phyloP scores from a whole-genome alignment of 305 asterid genomes.

The Caryopteris hybrid region DNA sequence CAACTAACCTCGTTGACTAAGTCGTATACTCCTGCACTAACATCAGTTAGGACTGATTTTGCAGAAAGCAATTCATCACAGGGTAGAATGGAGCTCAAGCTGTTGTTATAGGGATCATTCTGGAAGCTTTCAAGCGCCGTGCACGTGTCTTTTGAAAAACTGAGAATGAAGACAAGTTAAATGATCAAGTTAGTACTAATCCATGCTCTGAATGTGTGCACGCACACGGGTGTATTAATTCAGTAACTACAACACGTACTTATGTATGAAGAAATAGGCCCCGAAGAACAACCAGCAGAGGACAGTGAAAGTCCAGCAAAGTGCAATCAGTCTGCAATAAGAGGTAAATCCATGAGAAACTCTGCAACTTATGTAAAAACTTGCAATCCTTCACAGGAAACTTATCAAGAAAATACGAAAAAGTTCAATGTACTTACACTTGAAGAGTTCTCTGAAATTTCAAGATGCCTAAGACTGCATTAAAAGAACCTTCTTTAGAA shows the following conservation, averaged over 20 bases:
- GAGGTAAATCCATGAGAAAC: constrained; percentile 14
- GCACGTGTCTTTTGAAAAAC: constrained; percentile 77
- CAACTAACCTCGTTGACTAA: constrained; percentile 51
- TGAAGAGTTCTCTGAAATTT: constrained; percentile 38
- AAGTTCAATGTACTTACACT: constrained; percentile 41
- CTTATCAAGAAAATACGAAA: neutral
- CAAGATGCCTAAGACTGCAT: constrained; percentile 57
- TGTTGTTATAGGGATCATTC: constrained; percentile 73
- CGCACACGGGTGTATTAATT: too few relatives aligned
- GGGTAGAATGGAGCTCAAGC: constrained; percentile 79
- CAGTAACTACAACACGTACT: constrained; percentile 29
- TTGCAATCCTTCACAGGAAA: neutral
- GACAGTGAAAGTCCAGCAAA: constrained; percentile 63
- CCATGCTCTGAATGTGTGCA: neutral
- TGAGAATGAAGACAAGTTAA: constrained; percentile 9
- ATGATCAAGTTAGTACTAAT: neutral
- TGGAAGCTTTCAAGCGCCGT: constrained; percentile 69
- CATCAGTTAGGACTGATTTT: constrained; percentile 38
- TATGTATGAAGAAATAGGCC: constrained; percentile 53
- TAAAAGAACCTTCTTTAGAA: neutral
- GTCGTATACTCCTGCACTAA: constrained; percentile 51
- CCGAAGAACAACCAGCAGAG: constrained; percentile 79
- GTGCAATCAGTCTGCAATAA: constrained; percentile 46
- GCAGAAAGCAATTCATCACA: constrained; percentile 71
- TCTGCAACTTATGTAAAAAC: neutral